Evolutionary conservation across 2,329 filamentous ascomycete species (phyloP), one percentile per base, ranked within the genome.

Genomic region (Epicoccum sorghinum): DNA sequence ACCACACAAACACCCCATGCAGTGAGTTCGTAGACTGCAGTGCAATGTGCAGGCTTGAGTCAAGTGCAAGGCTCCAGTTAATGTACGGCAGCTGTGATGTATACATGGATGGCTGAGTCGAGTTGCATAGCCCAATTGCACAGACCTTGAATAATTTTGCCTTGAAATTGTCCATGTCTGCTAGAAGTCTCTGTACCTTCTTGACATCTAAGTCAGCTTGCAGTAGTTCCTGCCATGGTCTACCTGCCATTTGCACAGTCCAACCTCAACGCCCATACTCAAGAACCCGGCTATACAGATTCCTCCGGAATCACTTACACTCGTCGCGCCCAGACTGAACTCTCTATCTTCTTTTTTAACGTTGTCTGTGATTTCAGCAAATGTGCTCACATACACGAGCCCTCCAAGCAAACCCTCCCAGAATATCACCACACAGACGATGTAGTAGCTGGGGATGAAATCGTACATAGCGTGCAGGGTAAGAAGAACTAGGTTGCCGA

Each of bases 321-420:
- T 96, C 3, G 92, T 95, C 0, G 93, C 93, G 0, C 90, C 87
- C 1, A 99, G 78, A 55, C 91, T 96, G 69, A 98, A 98, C 76
- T 99, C 95, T 5, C 93, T 83, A 47, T 97, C 92, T 29, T 86
- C 84, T 4, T 82, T 79, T 0, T 87, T 86, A 1, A 97, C 87
- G 6, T 87, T 86, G 66, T 97, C 91, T 72, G 91, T 89, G 58
- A 99, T 97, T 71, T 96, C 90, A 0, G 93, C 91, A 75, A 98
- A 99, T 0, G 93, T 96, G 67, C 67, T 70, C 55, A 98, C 93
- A 67, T 99, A 99, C 0, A 98, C 95, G 3, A 91, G 81, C 0
- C 95, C 95, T 0, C 95, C 95, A 0, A 99, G 79, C 10, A 98
- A 75, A 0, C 95, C 95, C 73, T 98, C 95, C 93, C 93, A 98